Percentiles rank a stretch among this genome's conserved stretches.
Conservation (phyloP, 306 rosid species). For the Rubus parviflorus region DNA sequence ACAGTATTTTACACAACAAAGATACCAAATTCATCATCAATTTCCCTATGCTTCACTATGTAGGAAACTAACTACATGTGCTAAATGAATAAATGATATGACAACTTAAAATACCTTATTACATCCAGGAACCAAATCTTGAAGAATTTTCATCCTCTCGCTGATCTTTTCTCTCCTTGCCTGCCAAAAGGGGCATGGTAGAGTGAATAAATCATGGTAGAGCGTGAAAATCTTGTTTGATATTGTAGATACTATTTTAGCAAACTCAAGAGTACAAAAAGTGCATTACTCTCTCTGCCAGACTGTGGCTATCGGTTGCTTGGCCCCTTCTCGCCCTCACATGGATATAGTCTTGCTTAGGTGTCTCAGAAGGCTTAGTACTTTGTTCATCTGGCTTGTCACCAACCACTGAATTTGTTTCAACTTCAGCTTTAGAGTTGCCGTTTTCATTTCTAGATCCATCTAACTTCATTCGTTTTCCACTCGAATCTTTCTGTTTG, state of each 20-base stretch:
- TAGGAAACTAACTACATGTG: not conserved
- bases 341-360: slow-evolving; percentile 85
- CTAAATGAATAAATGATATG: slow-evolving; percentile 13
- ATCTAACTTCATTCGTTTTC: slow-evolving; percentile 51
- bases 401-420: slow-evolving; percentile 48
- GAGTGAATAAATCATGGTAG: not conserved
- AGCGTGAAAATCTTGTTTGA: not conserved
- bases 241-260: not conserved
- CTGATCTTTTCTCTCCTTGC: slow-evolving; percentile 96
- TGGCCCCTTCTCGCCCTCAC: slow-evolving; percentile 98
- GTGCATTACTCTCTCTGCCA: slow-evolving; percentile 79
- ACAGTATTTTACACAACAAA: not conserved
- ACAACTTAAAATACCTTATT: slow-evolving; percentile 58
- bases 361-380: slow-evolving; percentile 55
- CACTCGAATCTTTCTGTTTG: slow-evolving; percentile 47
- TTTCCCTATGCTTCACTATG: not conserved
- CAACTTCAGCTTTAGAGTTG: slow-evolving; percentile 40
- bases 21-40: not conserved
- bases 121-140: slow-evolving; percentile 94
- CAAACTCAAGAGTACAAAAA: slow-evolving; percentile 15
- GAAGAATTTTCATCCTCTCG: slow-evolving; percentile 87
- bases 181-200: slow-evolving; percentile 41
- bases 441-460: slow-evolving; percentile 39
- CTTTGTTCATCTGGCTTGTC: slow-evolving; percentile 49
- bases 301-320: slow-evolving; percentile 98